Percentiles rank a stretch among this genome's conserved stretches.
Conservation (phyloP, 2,329 filamentous ascomycete genomes). For the Fusarium brachygibbosum region DNA sequence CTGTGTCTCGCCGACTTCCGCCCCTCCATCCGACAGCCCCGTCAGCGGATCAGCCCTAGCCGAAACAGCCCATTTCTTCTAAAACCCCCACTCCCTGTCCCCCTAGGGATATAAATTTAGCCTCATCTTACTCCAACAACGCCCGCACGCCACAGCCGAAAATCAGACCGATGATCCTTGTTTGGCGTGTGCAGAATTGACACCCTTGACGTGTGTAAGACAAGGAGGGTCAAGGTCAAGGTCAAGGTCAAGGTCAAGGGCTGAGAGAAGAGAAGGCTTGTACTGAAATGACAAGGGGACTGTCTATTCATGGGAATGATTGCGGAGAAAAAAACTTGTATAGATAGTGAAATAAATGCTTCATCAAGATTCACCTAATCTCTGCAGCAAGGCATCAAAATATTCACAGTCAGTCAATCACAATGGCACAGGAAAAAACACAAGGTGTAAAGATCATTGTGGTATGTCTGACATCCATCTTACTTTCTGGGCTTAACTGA, state of each 20-base stretch:
- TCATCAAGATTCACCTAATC: background rate
- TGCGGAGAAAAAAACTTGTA: background rate
- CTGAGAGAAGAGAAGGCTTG: background rate
- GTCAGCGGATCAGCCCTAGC: conserved; percentile 14
- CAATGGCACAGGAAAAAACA: conserved; percentile 4
- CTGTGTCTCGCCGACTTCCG: background rate
- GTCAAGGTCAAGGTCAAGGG: too few relatives aligned
- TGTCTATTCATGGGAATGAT: background rate
- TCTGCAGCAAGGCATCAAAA: background rate
- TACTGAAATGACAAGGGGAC: background rate
- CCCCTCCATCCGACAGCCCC: background rate
- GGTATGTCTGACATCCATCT: conserved; percentile 7
- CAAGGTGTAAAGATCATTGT: conserved; percentile 37
- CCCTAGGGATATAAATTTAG: conserved; percentile 1
- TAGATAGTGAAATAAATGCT: conserved; percentile 13
- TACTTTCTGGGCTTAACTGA: background rate
- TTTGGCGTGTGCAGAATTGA: background rate
- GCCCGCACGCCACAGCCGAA: conserved; percentile 12
- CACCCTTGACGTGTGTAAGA: background rate
- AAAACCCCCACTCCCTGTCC: background rate
- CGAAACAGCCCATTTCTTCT: conserved; percentile 13
- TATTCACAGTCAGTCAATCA: background rate
- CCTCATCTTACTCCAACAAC: background rate
- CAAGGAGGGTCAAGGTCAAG: background rate
- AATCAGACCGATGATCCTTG: background rate